These are phyloP conservation scores for Lasiosphaeriaceae sp. DNA, from an alignment of 495 filamentous ascomycete species.

Conservation along the genomic window DNA sequence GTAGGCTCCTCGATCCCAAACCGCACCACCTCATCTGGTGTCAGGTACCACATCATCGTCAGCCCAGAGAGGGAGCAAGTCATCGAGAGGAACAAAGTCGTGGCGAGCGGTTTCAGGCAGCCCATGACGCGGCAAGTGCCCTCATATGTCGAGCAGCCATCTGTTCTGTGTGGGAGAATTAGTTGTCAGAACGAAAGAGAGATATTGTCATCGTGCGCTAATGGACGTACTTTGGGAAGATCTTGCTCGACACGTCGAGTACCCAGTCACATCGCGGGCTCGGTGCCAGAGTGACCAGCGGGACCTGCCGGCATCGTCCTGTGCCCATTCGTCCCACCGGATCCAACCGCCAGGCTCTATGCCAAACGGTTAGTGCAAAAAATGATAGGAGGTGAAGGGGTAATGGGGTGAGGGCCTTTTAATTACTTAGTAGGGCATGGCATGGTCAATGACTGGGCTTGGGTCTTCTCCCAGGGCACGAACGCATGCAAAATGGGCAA, in stretches of 20 bases:
- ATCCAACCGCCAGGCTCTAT: constrained; percentile 12
- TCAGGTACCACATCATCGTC: constrained; percentile 9
- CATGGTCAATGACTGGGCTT: constrained; percentile 5
- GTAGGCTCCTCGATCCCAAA: constrained; percentile 6
- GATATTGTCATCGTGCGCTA: neutral
- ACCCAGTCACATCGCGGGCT: constrained; percentile 6
- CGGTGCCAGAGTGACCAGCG: neutral
- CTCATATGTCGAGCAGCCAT: constrained; percentile 6
- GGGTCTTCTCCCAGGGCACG: constrained; percentile 7
- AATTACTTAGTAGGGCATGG: constrained; percentile 5
- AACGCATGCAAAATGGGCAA: constrained; percentile 11
- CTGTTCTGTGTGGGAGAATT: neutral
- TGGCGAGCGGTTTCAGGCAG: constrained; percentile 1
- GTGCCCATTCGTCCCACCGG: constrained; percentile 12
- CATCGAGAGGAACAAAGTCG: neutral
- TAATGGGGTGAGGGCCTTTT: no score
- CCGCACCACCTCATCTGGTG: constrained; percentile 5
- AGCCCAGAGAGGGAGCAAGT: constrained; percentile 4
- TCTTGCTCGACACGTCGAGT: constrained; percentile 4
- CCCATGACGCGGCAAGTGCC: constrained; percentile 2
- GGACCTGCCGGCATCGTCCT: constrained; percentile 2
- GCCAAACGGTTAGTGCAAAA: neutral
- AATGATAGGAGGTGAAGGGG: no score
- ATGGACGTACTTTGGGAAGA: constrained; percentile 4
- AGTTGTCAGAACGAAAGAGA: neutral